phyloP scores from a whole-genome alignment of 1,284 basidiomycete genomes.

The Tremellales sp. region DNA sequence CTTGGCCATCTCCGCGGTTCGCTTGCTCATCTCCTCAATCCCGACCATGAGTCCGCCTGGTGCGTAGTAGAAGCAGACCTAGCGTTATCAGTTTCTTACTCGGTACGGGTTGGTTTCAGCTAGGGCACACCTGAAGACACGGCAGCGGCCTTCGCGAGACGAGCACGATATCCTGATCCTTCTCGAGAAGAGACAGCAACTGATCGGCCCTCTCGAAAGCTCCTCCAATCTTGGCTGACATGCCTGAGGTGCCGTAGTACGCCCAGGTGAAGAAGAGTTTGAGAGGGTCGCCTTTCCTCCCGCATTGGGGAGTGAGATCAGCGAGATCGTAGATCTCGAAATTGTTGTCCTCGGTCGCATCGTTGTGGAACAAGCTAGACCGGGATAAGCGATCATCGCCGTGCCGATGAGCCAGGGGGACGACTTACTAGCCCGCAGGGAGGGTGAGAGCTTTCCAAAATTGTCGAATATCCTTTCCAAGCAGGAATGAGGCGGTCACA shows the following conservation, averaged over 20 bases:
- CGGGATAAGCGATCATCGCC: not conserved
- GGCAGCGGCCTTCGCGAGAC: constrained; percentile 13
- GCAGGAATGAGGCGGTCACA: constrained; percentile 47
- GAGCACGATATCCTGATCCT: constrained; percentile 8
- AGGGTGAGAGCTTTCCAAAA: constrained; percentile 42
- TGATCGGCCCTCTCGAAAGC: constrained; percentile 24
- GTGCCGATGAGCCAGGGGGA: not conserved
- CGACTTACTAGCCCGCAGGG: constrained; percentile 43
- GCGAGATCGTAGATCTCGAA: constrained; percentile 30
- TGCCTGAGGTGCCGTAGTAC: constrained; percentile 38
- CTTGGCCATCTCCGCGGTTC: constrained; percentile 18
- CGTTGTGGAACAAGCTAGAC: constrained; percentile 45
- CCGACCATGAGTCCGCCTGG: constrained; percentile 2
- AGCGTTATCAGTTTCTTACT: not conserved
- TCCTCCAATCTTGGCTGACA: constrained; percentile 33
- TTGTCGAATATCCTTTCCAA: constrained; percentile 35
- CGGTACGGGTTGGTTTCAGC: not conserved
- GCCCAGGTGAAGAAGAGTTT: constrained; percentile 49
- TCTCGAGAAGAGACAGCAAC: constrained; percentile 10
- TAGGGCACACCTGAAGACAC: constrained; percentile 14
- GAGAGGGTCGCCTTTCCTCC: constrained; percentile 45
- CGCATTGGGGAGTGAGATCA: constrained; percentile 42
- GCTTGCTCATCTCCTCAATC: constrained; percentile 4
- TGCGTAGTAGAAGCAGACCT: constrained; percentile 31
- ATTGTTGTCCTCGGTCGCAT: constrained; percentile 20